Evolutionary conservation across 2,329 filamentous ascomycete species (phyloP), one percentile per base, ranked within the genome.

Genomic region (Chrysosporium keratinophilum): DNA sequence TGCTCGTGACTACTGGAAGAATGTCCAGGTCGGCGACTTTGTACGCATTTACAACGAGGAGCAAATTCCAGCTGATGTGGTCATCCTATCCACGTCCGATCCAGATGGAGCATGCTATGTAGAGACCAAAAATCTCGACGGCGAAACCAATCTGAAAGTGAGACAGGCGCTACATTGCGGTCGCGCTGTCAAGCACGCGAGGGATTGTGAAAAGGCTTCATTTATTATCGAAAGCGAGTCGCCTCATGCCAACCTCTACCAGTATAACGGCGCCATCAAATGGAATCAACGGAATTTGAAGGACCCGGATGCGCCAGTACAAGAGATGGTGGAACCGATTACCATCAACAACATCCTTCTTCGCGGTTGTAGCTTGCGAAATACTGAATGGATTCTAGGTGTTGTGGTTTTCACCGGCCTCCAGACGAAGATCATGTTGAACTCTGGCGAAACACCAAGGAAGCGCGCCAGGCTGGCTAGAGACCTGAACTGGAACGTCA

Each of bases 401-500:
- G 80, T 98, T 2, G 91, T 97, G 48, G 76, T 95, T 15, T 98
- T 95, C 71, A 97, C 93, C 12, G 93, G 93, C 34, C 83, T 90
- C 65, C 91, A 98, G 68, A 95, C 91, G 34, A 98, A 97, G 74
- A 97, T 96, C 68, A 98, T 98, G 93, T 86, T 96, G 74, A 98
- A 98, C 67, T 87, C 93, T 28, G 93, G 93, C 56, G 85, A 91
- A 58, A 98, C 93, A 1, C 93, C 94, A 11, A 95, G 83, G 67
- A 98, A 98, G 75, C 86, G 91, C 58, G 82, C 93, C 37, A 83
- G 88, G 61, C 90, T 98, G 63, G 88, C 90, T 51, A 85, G 88
- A 58, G 90, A 95, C 67, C 79, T 98, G 61, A 98, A 98, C 74
- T 94, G 88, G 80, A 95, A 95, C 69, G 90, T 98, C 68, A 79